Conservation (phyloP, 345 rosid genomes). For the Eucalyptus microcorys region DNA sequence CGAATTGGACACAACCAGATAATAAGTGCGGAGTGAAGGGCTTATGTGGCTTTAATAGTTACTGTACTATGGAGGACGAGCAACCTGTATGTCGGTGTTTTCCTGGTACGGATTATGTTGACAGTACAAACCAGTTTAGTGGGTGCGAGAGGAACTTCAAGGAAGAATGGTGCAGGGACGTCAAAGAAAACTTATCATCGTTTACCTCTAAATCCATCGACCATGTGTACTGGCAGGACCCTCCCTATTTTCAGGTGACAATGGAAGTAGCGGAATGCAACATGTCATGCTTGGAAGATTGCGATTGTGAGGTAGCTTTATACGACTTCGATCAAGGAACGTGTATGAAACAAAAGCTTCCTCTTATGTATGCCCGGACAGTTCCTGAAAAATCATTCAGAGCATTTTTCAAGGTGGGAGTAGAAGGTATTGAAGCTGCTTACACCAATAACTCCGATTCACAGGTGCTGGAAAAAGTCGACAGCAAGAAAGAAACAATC, state of each 20-base stretch:
- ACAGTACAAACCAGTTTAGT: not conserved
- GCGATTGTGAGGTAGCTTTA: not conserved
- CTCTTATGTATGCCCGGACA: not conserved
- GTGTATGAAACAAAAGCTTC: not conserved
- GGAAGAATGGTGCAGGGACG: not conserved
- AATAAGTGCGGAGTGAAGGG: not conserved
- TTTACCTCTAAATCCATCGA: not conserved
- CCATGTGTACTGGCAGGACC: not conserved
- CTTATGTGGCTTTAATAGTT: not conserved
- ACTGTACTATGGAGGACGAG: not conserved
- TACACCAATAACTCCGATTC: not conserved
- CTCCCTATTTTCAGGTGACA: not conserved
- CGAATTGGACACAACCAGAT: not conserved
- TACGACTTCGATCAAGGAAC: not conserved
- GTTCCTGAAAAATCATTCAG: not conserved
- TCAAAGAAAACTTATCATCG: not conserved
- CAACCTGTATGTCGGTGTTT: not conserved
- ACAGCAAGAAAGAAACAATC: not conserved
- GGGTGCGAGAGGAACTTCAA: not conserved
- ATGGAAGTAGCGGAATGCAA: not conserved
- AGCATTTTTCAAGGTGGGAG: not conserved
- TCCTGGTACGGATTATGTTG: not conserved
- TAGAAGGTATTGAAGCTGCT: not conserved
- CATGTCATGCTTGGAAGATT: not conserved
- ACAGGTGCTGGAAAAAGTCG: not conserved